These are phyloP conservation scores for Mortierella sp. DNA, from an alignment of 371 early-diverging fungal genomes.

Conservation along the genomic window DNA sequence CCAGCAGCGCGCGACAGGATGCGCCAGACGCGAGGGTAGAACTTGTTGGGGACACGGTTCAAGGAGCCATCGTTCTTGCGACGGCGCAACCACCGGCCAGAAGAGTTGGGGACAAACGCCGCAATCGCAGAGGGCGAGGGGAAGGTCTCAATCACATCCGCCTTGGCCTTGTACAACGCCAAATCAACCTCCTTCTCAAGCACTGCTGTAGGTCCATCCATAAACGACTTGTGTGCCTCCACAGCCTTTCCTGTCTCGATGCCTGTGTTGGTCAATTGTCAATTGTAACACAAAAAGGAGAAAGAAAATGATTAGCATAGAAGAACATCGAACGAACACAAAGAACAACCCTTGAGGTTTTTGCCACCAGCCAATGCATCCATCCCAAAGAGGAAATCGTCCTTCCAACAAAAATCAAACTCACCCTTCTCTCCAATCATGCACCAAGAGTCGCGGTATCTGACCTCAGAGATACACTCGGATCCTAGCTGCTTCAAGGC, in stretches of 20 bases:
- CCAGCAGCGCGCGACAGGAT: conserved; percentile 75
- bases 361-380: neutral
- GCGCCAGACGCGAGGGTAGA: conserved; percentile 85
- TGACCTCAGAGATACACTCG: conserved; percentile 64
- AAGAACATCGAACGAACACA: neutral
- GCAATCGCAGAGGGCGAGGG: conserved; percentile 60
- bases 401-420: neutral
- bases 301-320: neutral
- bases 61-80: conserved; percentile 90
- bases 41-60: conserved; percentile 83
- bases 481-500: conserved; percentile 78
- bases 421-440: conserved; percentile 80
- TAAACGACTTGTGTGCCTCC: conserved; percentile 62
- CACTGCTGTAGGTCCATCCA: conserved; percentile 68
- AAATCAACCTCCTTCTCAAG: conserved; percentile 61
- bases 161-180: conserved; percentile 31
- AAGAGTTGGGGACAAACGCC: conserved; percentile 70
- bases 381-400: neutral
- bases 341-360: neutral
- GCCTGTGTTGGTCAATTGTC: conserved; percentile 17
- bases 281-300: neutral
- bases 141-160: conserved; percentile 49
- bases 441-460: conserved; percentile 87
- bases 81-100: conserved; percentile 84
- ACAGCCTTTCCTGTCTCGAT: conserved; percentile 30